Evolutionary conservation across 805 yeast species (phyloP), one percentile per base, ranked within the genome.

Genomic region (Pichia nanzhaoensis): DNA sequence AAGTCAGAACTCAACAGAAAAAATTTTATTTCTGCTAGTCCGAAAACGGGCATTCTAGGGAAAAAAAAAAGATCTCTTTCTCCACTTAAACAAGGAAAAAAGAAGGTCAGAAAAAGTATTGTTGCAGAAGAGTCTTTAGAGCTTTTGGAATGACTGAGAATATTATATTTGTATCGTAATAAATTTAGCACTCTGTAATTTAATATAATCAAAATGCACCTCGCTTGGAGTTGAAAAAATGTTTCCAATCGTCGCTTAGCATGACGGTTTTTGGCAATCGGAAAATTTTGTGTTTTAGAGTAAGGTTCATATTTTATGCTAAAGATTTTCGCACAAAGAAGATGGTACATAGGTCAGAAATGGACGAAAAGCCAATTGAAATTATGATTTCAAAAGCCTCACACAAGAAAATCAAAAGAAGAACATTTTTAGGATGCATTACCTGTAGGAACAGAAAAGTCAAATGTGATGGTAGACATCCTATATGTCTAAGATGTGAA

Each of bases 381-480:
- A 14, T 19, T 8, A n/a, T 4, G 12, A 33, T 13, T 4, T 12
- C 13, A 16, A 32, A 8, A 5, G 12, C 8, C 3, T 24, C 41
- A 17, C 21, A 43, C 27, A 28, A 34, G 32, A n/a, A 34, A 13
- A 17, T 42, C 5, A 59, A 57, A 38, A 51, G 44, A 34, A 49
- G 68, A 32, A 56, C 66, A 1, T 74, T 74, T 55, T 63, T 70
- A 37, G 82, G 82, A 4, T 77, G 82, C 57, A 73, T 75, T 66
- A 77, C 81, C 6, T 77, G 82, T 51, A 62, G 82, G 33, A 55
- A 61, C 19, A 61, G 80, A 21, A 75, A 74, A 50, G 74, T 76
- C 51, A 74, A 74, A 55, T 77, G 82, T 58, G 81, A 75, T 54
- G 65, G 71, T 12, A 49, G 58, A 4, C 62, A 63, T 44, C 81